A percentile compares a stretch with the other conserved stretches of the same genome.
These are phyloP conservation scores for Gloeopeniophorella convolvens DNA, from an alignment of 768 basidiomycete genomes.

Conservation along the genomic window DNA sequence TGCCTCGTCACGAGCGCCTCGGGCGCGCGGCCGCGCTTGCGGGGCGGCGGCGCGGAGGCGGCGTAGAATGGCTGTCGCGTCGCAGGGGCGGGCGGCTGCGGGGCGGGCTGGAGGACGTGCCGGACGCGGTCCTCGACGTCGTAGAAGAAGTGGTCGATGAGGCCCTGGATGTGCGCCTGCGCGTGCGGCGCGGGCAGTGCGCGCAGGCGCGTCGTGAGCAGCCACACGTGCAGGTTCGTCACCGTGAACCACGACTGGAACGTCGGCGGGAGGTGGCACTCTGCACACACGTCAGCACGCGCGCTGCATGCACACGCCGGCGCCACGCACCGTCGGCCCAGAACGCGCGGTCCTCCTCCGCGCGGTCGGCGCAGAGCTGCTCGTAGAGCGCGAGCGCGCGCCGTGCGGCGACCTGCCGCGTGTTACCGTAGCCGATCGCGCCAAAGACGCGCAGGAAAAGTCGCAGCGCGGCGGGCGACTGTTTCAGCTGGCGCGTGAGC, in stretches of 20 bases:
- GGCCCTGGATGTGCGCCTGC: constrained; percentile 62
- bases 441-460: constrained; percentile 17
- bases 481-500: constrained; percentile 19
- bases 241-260: constrained; percentile 97
- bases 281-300: constrained; percentile 35
- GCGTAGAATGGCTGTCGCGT: constrained; percentile 25
- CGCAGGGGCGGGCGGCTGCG: constrained; percentile 22
- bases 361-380: constrained; percentile 15
- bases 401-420: constrained; percentile 16
- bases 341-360: constrained; percentile 19
- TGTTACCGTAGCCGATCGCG: constrained; percentile 16
- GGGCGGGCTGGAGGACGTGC: constrained; percentile 41
- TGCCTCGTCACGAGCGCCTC: constrained; percentile 77
- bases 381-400: constrained; percentile 17
- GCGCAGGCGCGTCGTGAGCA: constrained; percentile 83
- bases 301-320: neutral
- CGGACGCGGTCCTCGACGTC: constrained; percentile 90
- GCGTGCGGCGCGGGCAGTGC: constrained; percentile 68
- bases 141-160: constrained; percentile 93
- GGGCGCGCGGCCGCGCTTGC: constrained; percentile 45
- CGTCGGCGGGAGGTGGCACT: constrained; percentile 79
- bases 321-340: constrained; percentile 12
- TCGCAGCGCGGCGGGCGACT: constrained; percentile 15
- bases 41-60: constrained; percentile 17
- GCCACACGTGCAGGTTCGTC: constrained; percentile 88